A percentile compares a stretch with the other conserved stretches of the same genome.
Conservation (phyloP, 441 rosid species). For the Erodium moschatum region DNA sequence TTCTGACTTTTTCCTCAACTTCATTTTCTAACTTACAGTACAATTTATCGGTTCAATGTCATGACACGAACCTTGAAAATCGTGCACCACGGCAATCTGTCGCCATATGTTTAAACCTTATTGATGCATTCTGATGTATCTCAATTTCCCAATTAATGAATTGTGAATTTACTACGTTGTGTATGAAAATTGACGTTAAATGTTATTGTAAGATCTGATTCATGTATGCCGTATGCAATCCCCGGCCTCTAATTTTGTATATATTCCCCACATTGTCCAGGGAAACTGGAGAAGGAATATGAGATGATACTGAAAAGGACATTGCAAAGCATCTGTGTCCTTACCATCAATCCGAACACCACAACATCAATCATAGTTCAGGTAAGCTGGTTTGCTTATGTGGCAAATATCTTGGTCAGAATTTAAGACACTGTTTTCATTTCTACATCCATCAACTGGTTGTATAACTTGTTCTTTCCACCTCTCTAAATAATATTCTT, state of each 20-base stretch:
- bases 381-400: slow-evolving; percentile 27
- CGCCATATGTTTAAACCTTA: too few relatives aligned
- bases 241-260: slow-evolving; percentile 5
- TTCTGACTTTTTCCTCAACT: background rate
- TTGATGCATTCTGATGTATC: too few relatives aligned
- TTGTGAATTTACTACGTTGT: too few relatives aligned
- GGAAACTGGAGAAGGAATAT: slow-evolving; percentile 63
- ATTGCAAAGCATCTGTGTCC: slow-evolving; percentile 65
- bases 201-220: background rate
- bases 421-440: background rate
- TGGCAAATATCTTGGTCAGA: background rate
- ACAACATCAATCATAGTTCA: slow-evolving; percentile 72
- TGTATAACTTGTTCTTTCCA: background rate
- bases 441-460: background rate
- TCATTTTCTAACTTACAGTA: too few relatives aligned
- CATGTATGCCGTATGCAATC: background rate
- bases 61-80: too few relatives aligned
- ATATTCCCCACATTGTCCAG: slow-evolving; percentile 28
- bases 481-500: background rate
- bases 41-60: too few relatives aligned
- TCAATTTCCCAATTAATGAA: too few relatives aligned
- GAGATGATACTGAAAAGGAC: slow-evolving; percentile 78
- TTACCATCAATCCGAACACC: slow-evolving; percentile 73
- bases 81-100: too few relatives aligned
- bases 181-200: too few relatives aligned